Percentiles rank a stretch among this genome's conserved stretches.
These are phyloP conservation scores for Verbascum thapsus DNA, from an alignment of 257 asterid species.

Conservation along the genomic window DNA sequence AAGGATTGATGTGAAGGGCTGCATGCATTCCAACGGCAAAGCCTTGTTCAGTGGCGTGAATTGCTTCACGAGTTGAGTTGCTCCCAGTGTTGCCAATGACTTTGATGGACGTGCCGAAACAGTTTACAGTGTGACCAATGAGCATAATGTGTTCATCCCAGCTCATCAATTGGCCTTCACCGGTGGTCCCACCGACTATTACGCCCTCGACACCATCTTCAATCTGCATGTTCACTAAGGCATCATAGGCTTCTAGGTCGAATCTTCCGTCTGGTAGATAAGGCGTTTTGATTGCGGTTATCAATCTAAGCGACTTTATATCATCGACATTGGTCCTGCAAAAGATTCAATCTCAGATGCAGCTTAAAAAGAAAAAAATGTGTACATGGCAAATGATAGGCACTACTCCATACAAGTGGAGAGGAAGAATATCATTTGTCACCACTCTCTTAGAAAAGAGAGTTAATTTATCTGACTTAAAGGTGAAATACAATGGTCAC, in stretches of 20 bases:
- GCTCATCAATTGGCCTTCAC: too few relatives aligned
- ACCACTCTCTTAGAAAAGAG: background rate
- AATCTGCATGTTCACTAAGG: too few relatives aligned
- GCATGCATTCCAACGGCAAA: constrained; percentile 96
- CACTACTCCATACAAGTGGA: too few relatives aligned
- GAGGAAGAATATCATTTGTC: too few relatives aligned
- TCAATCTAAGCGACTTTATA: constrained; percentile 67
- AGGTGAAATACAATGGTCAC: background rate
- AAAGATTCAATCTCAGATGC: constrained; percentile 15
- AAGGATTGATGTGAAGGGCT: constrained; percentile 90
- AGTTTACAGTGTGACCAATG: constrained; percentile 87
- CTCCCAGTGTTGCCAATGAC: constrained; percentile 92
- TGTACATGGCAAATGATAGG: too few relatives aligned
- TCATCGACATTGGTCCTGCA: too few relatives aligned
- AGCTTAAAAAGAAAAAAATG: too few relatives aligned
- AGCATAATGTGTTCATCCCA: constrained; percentile 94
- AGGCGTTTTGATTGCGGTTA: constrained; percentile 85
- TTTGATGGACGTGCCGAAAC: constrained; percentile 78
- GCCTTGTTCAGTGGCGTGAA: too few relatives aligned
- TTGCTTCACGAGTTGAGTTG: constrained; percentile 90
- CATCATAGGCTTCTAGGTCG: constrained; percentile 82
- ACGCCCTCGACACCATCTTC: too few relatives aligned
- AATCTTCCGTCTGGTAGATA: constrained; percentile 88
- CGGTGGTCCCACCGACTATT: too few relatives aligned
- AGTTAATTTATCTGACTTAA: background rate